Percentiles rank a stretch among this genome's conserved stretches.
Conservation (phyloP, 495 filamentous ascomycete species). For the Astrocystis sublimbata region DNA sequence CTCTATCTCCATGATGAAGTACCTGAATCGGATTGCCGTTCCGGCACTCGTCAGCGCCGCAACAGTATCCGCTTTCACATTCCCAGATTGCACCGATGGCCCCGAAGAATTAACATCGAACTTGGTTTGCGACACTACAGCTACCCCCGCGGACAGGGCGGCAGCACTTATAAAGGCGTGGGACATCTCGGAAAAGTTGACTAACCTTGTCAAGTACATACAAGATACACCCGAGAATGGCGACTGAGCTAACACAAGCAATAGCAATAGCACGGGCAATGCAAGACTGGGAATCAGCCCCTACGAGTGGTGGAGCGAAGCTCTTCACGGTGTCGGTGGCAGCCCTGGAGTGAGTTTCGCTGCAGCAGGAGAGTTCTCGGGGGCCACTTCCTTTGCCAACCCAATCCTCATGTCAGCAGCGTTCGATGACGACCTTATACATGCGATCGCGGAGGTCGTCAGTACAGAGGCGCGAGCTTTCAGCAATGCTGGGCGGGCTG, state of each 20-base stretch:
- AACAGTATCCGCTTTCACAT: constrained; percentile 22
- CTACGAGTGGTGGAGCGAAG: constrained; percentile 58
- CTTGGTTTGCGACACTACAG: constrained; percentile 50
- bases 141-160: constrained; percentile 45
- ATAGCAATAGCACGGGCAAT: constrained; percentile 38
- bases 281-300: constrained; percentile 41
- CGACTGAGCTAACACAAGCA: constrained; percentile 21
- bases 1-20: constrained; percentile 19
- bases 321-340: constrained; percentile 46
- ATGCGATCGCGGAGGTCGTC: constrained; percentile 56
- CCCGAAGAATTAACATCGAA: constrained; percentile 36
- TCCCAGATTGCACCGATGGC: constrained; percentile 38
- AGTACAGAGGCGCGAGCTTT: constrained; percentile 66
- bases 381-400: constrained; percentile 61
- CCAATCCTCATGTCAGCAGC: constrained; percentile 62
- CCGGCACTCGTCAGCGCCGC: constrained; percentile 20
- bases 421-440: constrained; percentile 61
- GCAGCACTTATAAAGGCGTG: constrained; percentile 43
- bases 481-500: constrained; percentile 57
- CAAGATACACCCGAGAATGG: background rate
- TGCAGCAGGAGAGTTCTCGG: constrained; percentile 39
- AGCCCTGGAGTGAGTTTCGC: constrained; percentile 37
- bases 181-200: constrained; percentile 44
- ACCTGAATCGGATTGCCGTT: background rate
- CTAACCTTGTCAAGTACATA: constrained; percentile 42